Evolutionary conservation across 2,329 filamentous ascomycete species (phyloP).

Genomic region (Cladobotryum mycophilum): DNA sequence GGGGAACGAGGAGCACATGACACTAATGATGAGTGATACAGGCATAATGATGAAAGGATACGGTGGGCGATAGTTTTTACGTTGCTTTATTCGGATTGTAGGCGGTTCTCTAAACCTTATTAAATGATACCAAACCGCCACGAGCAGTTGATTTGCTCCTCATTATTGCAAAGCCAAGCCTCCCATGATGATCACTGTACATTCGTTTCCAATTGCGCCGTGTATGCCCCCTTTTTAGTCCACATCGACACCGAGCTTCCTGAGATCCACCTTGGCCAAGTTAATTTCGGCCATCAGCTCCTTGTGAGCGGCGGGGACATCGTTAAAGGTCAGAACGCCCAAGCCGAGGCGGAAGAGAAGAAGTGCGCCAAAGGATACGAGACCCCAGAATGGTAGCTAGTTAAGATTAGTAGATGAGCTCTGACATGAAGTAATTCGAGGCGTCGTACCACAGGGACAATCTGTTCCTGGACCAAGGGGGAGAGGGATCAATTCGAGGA

Average conservation of each 20-base stretch:
- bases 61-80: no score
- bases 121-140: no score
- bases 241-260: slow-evolving; percentile 68
- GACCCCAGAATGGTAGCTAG: slow-evolving; percentile 86
- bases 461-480: slow-evolving; percentile 73
- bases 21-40: slow-evolving; percentile 7
- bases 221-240: slow-evolving; percentile 44
- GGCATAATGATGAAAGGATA: slow-evolving; percentile 8
- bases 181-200: slow-evolving; percentile 3
- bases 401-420: not conserved
- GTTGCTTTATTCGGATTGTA: not conserved
- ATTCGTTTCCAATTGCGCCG: slow-evolving; percentile 7
- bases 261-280: slow-evolving; percentile 66
- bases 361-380: slow-evolving; percentile 87
- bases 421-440: not conserved
- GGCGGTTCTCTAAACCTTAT: not conserved
- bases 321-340: slow-evolving; percentile 94
- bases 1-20: slow-evolving; percentile 29
- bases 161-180: not conserved
- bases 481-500: slow-evolving; percentile 75
- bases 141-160: no score
- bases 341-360: slow-evolving; percentile 87
- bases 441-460: slow-evolving; percentile 77
- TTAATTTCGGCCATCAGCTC: slow-evolving; percentile 85
- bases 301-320: slow-evolving; percentile 83